Base-by-base conservation (phyloP, 148 eudicot genomes). In the Drosera capensis region DNA sequence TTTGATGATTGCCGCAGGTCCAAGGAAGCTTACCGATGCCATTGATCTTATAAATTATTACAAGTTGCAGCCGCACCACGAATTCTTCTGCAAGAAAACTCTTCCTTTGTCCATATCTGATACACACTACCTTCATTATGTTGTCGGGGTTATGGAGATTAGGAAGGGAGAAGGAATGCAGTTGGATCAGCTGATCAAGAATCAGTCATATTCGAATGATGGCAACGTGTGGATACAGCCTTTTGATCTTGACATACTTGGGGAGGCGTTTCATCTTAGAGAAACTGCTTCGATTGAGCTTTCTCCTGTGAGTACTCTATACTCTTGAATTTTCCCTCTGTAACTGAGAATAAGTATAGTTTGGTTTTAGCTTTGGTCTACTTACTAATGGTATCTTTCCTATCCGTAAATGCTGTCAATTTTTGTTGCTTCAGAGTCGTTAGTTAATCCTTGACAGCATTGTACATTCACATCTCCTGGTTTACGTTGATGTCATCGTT, bases 101-200 rank as follows among this genome's bases (percentile, higher is more conserved):
- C 63, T 64, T 25, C 75, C 75, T 30, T 23, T 47, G 34, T 63
- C 72, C 29, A 56, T 77, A 28, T 61, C 69, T 31, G 79, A 69
- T 5, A 72, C 73, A 6, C 70, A 60, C 45, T 77, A 77, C 58
- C 71, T 77, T 38, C 50, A 38, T 34, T 66, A 66, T 55, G 72
- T 70, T 13, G 73, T 69, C 12, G 73, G 83, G 22, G 79, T 69
- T 46, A 61, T 66, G 30, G 73, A 72, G 41, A 66, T 77, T 9
- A 64, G 75, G 28, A 77, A 64, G 55, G 79, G 73, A 30, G 79
- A 66, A 22, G 79, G 73, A 16, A 77, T 72, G 79, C 60, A 63
- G 54, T 28, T 72, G 49, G 59, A 58, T 28, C 79, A 72, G 61
- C 72, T 77, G 12, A 15, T 52, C 44, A 45, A 69, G 54, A 47